Evolutionary conservation across 495 filamentous ascomycete species (phyloP).

Genomic region (Achaetomiella virescens): DNA sequence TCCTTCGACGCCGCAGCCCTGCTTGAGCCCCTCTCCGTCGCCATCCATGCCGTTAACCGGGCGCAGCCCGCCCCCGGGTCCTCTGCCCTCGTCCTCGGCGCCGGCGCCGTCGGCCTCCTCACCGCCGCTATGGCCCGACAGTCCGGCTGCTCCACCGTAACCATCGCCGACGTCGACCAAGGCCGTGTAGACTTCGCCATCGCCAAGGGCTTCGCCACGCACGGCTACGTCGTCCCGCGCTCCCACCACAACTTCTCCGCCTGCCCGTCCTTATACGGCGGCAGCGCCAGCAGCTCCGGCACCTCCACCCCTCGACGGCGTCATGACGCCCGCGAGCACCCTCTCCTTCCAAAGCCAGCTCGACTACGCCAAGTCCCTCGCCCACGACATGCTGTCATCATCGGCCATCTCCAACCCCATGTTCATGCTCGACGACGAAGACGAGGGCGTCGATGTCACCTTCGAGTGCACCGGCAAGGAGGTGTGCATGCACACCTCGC

Average conservation of each 20-base stretch:
- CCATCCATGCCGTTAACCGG: conserved; percentile 72
- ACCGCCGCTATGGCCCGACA: conserved; percentile 64
- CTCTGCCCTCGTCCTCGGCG: conserved; percentile 74
- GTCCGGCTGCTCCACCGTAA: conserved; percentile 59
- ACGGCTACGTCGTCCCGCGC: conserved; percentile 55
- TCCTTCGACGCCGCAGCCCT: conserved; percentile 73
- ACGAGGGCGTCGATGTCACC: conserved; percentile 66
- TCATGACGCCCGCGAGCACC: conserved; percentile 41
- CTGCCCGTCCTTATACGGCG: conserved; percentile 36
- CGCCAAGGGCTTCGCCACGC: conserved; percentile 63
- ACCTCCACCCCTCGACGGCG: conserved; percentile 39
- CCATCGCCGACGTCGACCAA: conserved; percentile 79
- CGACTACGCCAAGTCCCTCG: conserved; percentile 53
- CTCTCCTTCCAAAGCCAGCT: conserved; percentile 40
- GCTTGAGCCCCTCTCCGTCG: conserved; percentile 80
- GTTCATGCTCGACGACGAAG: conserved; percentile 37
- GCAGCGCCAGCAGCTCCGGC: conserved; percentile 30
- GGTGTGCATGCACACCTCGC: conserved; percentile 74
- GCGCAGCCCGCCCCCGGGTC: conserved; percentile 44
- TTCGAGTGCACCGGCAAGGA: conserved; percentile 94
- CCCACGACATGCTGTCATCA: conserved; percentile 48
- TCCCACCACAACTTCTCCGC: conserved; percentile 33
- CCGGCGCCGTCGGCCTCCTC: conserved; percentile 78
- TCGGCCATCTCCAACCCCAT: conserved; percentile 12
- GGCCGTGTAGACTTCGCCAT: conserved; percentile 70